Evolutionary conservation across 2,329 filamentous ascomycete genomes (phyloP).

Genomic region (Simplicillium aogashimaense): DNA sequence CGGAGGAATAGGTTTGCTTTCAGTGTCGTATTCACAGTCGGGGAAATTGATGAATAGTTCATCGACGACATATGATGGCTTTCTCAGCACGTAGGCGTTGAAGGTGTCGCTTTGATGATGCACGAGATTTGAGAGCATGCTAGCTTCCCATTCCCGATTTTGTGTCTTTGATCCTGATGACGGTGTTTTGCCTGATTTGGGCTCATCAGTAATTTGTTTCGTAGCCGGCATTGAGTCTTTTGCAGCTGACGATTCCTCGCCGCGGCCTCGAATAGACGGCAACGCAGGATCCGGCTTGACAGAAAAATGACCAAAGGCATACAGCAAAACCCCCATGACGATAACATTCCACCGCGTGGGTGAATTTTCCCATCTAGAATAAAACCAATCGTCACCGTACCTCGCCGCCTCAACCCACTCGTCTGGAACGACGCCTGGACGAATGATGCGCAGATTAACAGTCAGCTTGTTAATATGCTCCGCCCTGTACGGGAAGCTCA

Average conservation of each 20-base stretch:
- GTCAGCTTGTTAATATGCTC: slow-evolving; percentile 1
- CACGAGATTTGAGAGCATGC: not conserved
- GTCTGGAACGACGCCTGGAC: not conserved
- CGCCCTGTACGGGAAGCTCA: slow-evolving; percentile 1
- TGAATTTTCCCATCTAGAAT: not conserved
- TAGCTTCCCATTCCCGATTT: no score
- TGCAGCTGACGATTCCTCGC: no score
- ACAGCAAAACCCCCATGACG: not conserved
- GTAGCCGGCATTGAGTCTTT: no score
- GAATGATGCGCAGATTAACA: slow-evolving; percentile 2
- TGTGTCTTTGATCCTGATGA: no score
- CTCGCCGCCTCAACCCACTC: slow-evolving; percentile 1
- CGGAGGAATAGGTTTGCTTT: not conserved
- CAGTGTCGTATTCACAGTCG: not conserved
- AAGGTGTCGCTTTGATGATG: not conserved
- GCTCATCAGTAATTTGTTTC: no score
- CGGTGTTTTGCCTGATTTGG: no score
- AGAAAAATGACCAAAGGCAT: not conserved
- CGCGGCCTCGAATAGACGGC: not conserved
- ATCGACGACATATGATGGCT: not conserved
- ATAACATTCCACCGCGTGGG: not conserved
- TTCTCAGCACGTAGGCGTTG: not conserved
- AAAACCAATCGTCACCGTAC: not conserved
- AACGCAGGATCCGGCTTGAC: not conserved
- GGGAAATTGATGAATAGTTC: not conserved